These are phyloP conservation scores for Mortierella sp. DNA, from an alignment of 371 early-diverging fungal genomes.

Conservation along the genomic window DNA sequence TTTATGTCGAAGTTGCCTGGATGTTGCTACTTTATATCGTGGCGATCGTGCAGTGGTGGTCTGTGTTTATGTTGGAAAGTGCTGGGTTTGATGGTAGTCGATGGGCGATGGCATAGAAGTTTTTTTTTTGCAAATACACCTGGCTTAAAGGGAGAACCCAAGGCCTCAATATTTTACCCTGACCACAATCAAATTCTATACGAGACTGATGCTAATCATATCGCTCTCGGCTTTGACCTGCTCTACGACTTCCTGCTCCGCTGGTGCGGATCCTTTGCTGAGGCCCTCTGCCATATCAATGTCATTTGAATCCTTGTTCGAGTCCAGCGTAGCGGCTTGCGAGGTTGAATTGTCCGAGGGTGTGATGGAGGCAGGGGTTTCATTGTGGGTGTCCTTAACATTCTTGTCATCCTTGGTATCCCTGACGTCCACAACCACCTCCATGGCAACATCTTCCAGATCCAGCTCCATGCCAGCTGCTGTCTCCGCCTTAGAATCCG, in stretches of 20 bases:
- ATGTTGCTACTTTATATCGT: slow-evolving; percentile 43
- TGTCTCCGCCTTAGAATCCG: background rate
- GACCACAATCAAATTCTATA: no score
- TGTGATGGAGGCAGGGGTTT: no score
- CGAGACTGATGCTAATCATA: slow-evolving; percentile 21
- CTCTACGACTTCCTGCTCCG: background rate
- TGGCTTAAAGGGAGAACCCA: no score
- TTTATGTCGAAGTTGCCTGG: slow-evolving; percentile 45
- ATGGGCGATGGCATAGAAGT: slow-evolving; percentile 49
- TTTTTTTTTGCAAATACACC: no score
- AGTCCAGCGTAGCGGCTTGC: background rate
- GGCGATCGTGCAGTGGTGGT: slow-evolving; percentile 49
- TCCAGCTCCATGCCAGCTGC: slow-evolving; percentile 16
- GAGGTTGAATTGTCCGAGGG: background rate
- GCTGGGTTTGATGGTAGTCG: slow-evolving; percentile 50
- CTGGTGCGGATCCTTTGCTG: background rate
- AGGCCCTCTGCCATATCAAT: background rate
- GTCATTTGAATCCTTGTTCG: background rate
- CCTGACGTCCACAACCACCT: slow-evolving; percentile 11
- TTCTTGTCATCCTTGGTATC: background rate
- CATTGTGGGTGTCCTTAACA: no score
- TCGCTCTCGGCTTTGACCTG: background rate
- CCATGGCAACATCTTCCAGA: slow-evolving; percentile 10
- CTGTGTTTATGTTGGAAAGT: slow-evolving; percentile 47
- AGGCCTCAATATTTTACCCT: no score